These are phyloP conservation scores for Alternaria sp. DNA, from an alignment of 2,329 filamentous ascomycete genomes.

Conservation along the genomic window DNA sequence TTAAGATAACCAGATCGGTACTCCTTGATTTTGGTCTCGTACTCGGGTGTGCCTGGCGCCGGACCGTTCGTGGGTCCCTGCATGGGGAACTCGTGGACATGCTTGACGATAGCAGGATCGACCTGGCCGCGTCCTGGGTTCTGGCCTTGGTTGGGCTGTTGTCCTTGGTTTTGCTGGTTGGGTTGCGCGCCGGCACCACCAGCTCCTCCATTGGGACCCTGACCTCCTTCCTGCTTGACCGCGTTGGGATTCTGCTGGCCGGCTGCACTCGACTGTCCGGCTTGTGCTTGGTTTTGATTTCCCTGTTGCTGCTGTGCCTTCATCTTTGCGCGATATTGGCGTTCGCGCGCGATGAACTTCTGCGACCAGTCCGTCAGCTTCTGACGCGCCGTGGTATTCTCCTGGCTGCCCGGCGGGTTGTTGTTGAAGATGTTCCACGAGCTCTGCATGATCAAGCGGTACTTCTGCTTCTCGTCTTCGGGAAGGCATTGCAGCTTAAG, in stretches of 20 bases:
- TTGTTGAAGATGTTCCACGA: constrained; percentile 62
- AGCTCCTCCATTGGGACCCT: constrained; percentile 9
- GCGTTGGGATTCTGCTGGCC: constrained; percentile 41
- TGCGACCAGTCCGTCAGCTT: constrained; percentile 60
- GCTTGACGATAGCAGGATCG: constrained; percentile 45
- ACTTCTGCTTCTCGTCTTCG: constrained; percentile 62
- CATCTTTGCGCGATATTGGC: constrained; percentile 52
- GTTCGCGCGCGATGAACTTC: constrained; percentile 58
- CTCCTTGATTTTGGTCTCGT: constrained; percentile 45
- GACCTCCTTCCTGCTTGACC: constrained; percentile 27
- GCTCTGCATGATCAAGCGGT: constrained; percentile 60
- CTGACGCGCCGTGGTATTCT: constrained; percentile 58
- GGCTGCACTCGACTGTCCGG: constrained; percentile 31
- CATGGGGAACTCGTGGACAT: constrained; percentile 46
- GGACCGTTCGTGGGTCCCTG: constrained; percentile 37
- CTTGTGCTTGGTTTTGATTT: constrained; percentile 29
- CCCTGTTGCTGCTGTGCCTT: constrained; percentile 27
- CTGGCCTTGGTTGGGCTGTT: constrained; percentile 19
- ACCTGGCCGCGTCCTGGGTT: constrained; percentile 19
- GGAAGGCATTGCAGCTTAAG: constrained; percentile 51
- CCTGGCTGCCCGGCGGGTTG: constrained; percentile 55
- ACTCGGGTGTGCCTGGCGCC: constrained; percentile 43
- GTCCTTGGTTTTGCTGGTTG: constrained; percentile 16
- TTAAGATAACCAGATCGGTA: constrained; percentile 45
- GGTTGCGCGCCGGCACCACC: constrained; percentile 6